These are phyloP conservation scores for Umbelopsis sp. DNA, from an alignment of 192 early-diverging fungal species.

Conservation along the genomic window DNA sequence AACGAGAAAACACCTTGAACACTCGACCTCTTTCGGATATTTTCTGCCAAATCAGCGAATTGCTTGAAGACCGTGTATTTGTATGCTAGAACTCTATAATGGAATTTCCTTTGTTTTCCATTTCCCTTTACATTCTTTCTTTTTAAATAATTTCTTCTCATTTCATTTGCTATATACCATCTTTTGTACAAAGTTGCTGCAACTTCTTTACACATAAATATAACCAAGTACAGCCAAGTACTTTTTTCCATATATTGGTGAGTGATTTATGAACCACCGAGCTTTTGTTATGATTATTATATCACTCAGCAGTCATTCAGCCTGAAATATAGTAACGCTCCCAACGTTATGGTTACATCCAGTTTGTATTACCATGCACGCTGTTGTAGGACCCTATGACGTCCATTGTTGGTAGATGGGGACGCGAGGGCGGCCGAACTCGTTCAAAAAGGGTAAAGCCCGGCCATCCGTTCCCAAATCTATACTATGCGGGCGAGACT, in stretches of 20 bases:
- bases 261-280: too few species aligned
- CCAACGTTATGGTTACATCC: neutral
- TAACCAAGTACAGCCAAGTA: too few species aligned
- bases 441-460: neutral
- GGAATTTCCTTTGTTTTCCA: neutral
- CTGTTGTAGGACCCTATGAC: neutral
- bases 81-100: neutral
- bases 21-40: conserved; percentile 11
- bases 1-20: neutral
- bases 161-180: neutral
- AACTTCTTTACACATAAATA: too few species aligned
- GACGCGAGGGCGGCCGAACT: neutral
- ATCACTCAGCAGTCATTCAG: too few species aligned
- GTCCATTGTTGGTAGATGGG: neutral
- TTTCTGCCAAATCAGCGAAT: conserved; percentile 14
- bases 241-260: too few species aligned
- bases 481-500: neutral
- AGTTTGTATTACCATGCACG: neutral
- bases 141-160: neutral
- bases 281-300: too few species aligned
- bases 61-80: conserved; percentile 1
- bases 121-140: neutral
- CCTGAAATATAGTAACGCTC: too few species aligned
- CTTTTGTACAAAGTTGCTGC: too few species aligned
- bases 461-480: neutral